These are phyloP conservation scores for Phytophthora macrochlamydospora DNA, from an alignment of 352 stramenopile genomes.

Conservation along the genomic window DNA sequence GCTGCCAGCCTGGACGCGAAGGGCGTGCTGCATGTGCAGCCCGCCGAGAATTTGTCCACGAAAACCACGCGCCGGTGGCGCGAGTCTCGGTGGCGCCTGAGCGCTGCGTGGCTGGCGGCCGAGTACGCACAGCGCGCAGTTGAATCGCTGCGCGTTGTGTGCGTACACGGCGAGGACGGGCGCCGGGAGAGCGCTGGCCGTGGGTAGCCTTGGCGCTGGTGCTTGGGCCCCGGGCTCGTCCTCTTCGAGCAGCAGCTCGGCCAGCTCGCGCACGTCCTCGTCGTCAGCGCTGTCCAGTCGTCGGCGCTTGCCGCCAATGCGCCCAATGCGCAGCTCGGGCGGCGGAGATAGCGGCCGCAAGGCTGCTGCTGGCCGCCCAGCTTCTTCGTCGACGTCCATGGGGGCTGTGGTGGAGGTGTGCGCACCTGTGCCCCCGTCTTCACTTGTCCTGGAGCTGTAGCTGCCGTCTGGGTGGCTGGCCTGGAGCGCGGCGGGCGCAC, in stretches of 20 bases:
- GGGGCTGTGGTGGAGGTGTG: neutral
- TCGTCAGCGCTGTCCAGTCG: conserved; percentile 11
- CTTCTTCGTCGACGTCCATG: conserved; percentile 8
- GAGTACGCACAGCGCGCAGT: conserved; percentile 15
- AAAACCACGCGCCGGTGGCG: no score
- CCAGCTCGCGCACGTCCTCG: conserved; percentile 8
- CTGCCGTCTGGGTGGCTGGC: neutral
- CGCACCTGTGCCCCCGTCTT: neutral
- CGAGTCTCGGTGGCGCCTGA: no score
- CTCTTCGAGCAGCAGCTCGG: conserved; percentile 12
- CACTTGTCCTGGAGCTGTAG: neutral
- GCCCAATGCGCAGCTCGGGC: neutral
- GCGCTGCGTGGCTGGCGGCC: no score
- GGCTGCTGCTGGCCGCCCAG: neutral
- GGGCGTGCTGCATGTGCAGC: no score
- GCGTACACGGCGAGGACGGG: conserved; percentile 18
- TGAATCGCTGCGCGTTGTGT: conserved; percentile 24
- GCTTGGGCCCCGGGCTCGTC: conserved; percentile 4
- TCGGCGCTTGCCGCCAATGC: conserved; percentile 7
- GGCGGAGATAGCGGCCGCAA: neutral
- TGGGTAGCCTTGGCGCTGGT: conserved; percentile 10
- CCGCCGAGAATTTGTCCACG: no score
- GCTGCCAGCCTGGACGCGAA: no score
- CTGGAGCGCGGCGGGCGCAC: neutral
- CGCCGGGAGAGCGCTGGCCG: conserved; percentile 10